Percentiles rank a stretch among this genome's conserved stretches.
Conservation (phyloP, 169 alveolate species). For the Cryptosporidium canis region DNA sequence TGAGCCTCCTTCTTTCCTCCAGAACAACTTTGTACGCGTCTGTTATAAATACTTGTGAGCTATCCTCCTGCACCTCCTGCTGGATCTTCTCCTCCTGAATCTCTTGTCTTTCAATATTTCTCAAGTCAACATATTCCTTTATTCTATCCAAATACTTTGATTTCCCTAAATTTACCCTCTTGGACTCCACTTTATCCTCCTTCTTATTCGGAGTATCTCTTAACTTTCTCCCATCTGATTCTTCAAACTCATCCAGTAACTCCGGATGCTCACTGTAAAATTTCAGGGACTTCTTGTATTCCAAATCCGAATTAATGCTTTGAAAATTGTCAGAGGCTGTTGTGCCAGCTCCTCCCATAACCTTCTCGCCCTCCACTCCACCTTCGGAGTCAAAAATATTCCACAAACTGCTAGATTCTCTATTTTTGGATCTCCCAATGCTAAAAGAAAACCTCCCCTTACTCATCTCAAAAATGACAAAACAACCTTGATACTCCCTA, state of each 20-base stretch:
- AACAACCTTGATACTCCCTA: background rate
- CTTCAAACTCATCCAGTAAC: slow-evolving; percentile 42
- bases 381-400: background rate
- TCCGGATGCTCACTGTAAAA: slow-evolving; percentile 57
- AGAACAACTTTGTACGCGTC: slow-evolving; percentile 4
- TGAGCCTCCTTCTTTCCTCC: slow-evolving; percentile 17
- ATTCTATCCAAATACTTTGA: slow-evolving; percentile 35
- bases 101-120: slow-evolving; percentile 56
- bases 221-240: background rate
- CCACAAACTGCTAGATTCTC: background rate
- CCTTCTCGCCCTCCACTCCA: background rate
- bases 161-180: slow-evolving; percentile 3
- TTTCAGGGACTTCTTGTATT: slow-evolving; percentile 12
- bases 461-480: background rate
- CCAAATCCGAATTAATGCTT: background rate
- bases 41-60: slow-evolving; percentile 30
- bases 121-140: slow-evolving; percentile 17
- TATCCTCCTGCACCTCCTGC: slow-evolving; percentile 42
- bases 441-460: background rate
- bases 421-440: background rate
- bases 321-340: background rate
- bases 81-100: slow-evolving; percentile 60
- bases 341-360: background rate
- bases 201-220: background rate
- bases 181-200: background rate